A percentile compares a stretch with the other conserved stretches of the same genome.
Evolutionary conservation across 106 monocot species (phyloP).

Genomic region (Narthecium ossifragum): DNA sequence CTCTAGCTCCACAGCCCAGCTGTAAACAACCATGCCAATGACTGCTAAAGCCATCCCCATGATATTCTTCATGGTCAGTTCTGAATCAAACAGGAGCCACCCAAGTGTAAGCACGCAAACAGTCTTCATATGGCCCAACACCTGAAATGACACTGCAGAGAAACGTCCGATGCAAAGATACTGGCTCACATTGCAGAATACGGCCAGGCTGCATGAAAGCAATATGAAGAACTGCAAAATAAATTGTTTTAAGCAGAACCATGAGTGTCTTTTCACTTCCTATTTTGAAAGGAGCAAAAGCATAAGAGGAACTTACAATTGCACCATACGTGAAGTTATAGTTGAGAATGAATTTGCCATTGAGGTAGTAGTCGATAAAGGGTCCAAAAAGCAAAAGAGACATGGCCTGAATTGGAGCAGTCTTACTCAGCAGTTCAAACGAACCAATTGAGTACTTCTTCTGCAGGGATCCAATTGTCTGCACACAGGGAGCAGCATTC

Average conservation of each 20-base stretch:
- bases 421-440: slow-evolving; percentile 75
- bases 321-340: slow-evolving; percentile 39
- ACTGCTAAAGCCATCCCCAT: slow-evolving; percentile 35
- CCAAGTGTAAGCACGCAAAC: slow-evolving; percentile 43
- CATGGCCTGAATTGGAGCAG: slow-evolving; percentile 68
- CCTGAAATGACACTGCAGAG: slow-evolving; percentile 52
- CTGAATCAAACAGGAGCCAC: slow-evolving; percentile 47
- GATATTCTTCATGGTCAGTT: slow-evolving; percentile 38
- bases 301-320: slow-evolving; percentile 30
- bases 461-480: slow-evolving; percentile 75
- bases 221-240: slow-evolving; percentile 39
- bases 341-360: slow-evolving; percentile 27
- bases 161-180: slow-evolving; percentile 51
- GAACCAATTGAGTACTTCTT: slow-evolving; percentile 69
- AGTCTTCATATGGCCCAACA: slow-evolving; percentile 51
- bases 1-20: slow-evolving; percentile 46
- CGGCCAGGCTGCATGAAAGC: slow-evolving; percentile 40
- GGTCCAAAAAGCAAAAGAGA: slow-evolving; percentile 63
- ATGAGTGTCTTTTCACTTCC: not conserved
- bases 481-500: slow-evolving; percentile 6
- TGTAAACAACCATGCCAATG: slow-evolving; percentile 41
- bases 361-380: slow-evolving; percentile 61
- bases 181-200: slow-evolving; percentile 57
- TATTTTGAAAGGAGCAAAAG: not conserved
- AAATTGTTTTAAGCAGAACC: not conserved